phyloP scores from a whole-genome alignment of 1,139 yeast genomes.

The Pichia norvegensis region DNA sequence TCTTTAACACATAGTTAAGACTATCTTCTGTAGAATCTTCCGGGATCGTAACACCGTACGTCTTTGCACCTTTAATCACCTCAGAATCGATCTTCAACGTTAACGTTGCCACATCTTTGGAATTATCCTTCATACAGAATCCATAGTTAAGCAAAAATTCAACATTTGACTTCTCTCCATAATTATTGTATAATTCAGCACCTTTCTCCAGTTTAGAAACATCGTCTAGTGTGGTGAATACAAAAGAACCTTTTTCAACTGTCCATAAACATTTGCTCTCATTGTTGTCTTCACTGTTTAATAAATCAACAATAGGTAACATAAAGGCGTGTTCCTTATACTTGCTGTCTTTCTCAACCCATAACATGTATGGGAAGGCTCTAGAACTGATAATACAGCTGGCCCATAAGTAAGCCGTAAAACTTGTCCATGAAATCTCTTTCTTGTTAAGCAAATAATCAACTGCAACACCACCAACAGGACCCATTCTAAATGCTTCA shows the following conservation, averaged over 20 bases:
- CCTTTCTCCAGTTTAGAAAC: conserved; percentile 33
- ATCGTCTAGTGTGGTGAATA: conserved; percentile 24
- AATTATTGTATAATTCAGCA: conserved; percentile 61
- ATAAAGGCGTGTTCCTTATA: conserved; percentile 52
- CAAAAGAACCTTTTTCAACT: conserved; percentile 24
- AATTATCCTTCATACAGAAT: conserved; percentile 54
- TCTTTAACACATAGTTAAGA: conserved; percentile 19
- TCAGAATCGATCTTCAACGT: conserved; percentile 21
- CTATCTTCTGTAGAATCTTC: conserved; percentile 38
- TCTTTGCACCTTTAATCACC: conserved; percentile 18
- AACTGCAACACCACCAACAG: conserved; percentile 16
- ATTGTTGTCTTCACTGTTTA: conserved; percentile 54
- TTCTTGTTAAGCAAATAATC: conserved; percentile 14
- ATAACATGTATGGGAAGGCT: conserved; percentile 62
- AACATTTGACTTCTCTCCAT: conserved; percentile 82
- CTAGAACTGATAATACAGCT: conserved; percentile 63
- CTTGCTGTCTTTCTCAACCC: conserved; percentile 22
- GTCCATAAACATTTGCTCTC: conserved; percentile 62
- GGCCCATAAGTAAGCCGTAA: conserved; percentile 69
- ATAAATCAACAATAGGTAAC: conserved; percentile 68
- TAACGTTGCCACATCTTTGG: conserved; percentile 53
- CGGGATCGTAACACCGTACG: conserved; percentile 25
- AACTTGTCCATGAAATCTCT: conserved; percentile 46
- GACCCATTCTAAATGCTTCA: conserved; percentile 20
- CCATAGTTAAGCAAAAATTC: conserved; percentile 64